Evolutionary conservation across 2,329 filamentous ascomycete species (phyloP).

Genomic region (Phaeosphaeriaceae sp.): DNA sequence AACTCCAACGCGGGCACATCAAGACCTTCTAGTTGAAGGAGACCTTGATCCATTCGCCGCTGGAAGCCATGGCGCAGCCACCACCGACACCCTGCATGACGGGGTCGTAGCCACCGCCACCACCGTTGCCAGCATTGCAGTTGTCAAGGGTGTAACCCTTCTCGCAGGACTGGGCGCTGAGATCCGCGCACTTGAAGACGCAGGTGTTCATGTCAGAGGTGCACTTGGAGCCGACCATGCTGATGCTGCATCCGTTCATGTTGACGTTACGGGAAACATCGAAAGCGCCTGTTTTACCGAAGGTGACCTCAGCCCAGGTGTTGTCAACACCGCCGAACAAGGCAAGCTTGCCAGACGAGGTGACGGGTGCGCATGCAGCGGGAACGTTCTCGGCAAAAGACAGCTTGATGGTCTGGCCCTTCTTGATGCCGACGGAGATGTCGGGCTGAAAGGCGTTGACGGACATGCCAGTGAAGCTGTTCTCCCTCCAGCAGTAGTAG

Average conservation of each 20-base stretch:
- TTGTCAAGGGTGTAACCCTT: constrained; percentile 51
- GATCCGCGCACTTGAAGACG: constrained; percentile 53
- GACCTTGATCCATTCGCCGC: constrained; percentile 38
- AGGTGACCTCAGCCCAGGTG: constrained; percentile 57
- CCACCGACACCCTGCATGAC: constrained; percentile 36
- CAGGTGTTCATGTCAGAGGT: constrained; percentile 52
- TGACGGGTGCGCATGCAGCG: constrained; percentile 52
- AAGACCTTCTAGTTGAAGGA: constrained; percentile 25
- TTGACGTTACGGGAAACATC: constrained; percentile 56
- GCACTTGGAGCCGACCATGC: constrained; percentile 51
- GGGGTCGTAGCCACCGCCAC: constrained; percentile 40
- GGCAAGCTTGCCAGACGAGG: constrained; percentile 42
- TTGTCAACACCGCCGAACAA: constrained; percentile 51
- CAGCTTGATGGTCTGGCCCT: constrained; percentile 46
- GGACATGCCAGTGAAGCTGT: constrained; percentile 45
- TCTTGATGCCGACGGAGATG: constrained; percentile 51
- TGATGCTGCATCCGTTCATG: constrained; percentile 54
- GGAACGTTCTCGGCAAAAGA: constrained; percentile 49
- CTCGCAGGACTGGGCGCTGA: constrained; percentile 40
- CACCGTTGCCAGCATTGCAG: constrained; percentile 38
- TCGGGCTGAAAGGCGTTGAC: constrained; percentile 45
- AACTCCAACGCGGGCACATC: constrained; percentile 19
- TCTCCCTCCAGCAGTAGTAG: constrained; percentile 48
- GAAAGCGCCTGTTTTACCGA: constrained; percentile 48
- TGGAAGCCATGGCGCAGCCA: constrained; percentile 40